Evolutionary conservation across 495 filamentous ascomycete genomes (phyloP).

Genomic region (Hypomontagnella submonticulosa): DNA sequence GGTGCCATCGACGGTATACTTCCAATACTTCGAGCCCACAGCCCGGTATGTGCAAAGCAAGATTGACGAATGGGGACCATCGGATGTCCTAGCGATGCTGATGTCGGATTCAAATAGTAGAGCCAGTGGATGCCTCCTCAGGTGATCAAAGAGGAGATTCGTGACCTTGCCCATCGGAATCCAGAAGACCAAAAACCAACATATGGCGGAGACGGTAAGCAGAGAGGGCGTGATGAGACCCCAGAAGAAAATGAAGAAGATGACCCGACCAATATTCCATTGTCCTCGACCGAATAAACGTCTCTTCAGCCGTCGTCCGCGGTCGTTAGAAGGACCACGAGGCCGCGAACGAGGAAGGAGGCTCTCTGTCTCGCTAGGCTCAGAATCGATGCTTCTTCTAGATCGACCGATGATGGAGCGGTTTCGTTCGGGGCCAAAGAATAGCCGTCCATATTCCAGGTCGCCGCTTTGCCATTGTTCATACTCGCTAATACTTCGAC

Average conservation of each 20-base stretch:
- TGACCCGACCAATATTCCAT: conserved; percentile 92
- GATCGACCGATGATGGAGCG: conserved; percentile 90
- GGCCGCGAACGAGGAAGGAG: conserved; percentile 76
- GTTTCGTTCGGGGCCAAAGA: conserved; percentile 86
- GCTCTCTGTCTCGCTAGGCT: conserved; percentile 84
- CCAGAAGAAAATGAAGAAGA: conserved; percentile 98
- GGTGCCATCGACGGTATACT: conserved; percentile 97
- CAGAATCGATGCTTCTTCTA: conserved; percentile 86
- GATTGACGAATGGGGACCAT: conserved; percentile 82
- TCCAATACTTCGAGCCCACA: conserved; percentile 96
- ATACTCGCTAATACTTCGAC: conserved; percentile 98
- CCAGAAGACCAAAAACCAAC: conserved; percentile 96
- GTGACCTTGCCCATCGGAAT: conserved; percentile 99
- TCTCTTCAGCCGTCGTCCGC: conserved; percentile 73
- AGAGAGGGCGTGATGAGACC: conserved; percentile 90
- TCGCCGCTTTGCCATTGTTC: conserved; percentile 99
- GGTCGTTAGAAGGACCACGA: conserved; percentile 39
- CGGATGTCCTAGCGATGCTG: conserved; percentile 73
- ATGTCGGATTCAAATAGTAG: conserved; percentile 91
- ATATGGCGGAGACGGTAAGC: conserved; percentile 84
- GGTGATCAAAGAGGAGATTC: conserved; percentile 87
- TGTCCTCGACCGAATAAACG: conserved; percentile 93
- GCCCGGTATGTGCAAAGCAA: conserved; percentile 97
- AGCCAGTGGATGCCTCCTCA: conserved; percentile 91
- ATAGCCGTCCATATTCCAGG: conserved; percentile 91